Evolutionary conservation across 1,284 basidiomycete species (phyloP).

Genomic region (Cutaneotrichosporon daszewskae): DNA sequence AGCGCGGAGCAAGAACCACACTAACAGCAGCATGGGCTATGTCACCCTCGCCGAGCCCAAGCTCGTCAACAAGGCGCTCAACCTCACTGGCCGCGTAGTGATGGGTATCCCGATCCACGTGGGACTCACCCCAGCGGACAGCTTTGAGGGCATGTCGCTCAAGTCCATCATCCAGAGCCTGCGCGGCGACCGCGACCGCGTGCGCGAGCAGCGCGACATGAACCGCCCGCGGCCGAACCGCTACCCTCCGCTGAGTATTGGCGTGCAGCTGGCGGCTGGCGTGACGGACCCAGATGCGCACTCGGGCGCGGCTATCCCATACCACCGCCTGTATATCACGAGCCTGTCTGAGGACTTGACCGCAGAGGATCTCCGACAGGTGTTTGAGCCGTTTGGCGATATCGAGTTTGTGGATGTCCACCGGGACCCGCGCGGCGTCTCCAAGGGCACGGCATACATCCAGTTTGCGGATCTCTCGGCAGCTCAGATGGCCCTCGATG

Average conservation of each 20-base stretch:
- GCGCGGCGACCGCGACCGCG: slow-evolving; percentile 8
- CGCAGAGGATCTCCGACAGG: slow-evolving; percentile 92
- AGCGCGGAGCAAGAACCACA: slow-evolving; percentile 28
- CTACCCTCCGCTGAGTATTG: slow-evolving; percentile 38
- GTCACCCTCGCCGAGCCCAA: slow-evolving; percentile 90
- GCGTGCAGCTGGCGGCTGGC: slow-evolving; percentile 32
- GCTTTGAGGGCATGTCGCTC: slow-evolving; percentile 53
- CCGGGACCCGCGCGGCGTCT: slow-evolving; percentile 55
- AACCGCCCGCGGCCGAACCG: slow-evolving; percentile 2
- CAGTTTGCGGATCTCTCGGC: slow-evolving; percentile 89
- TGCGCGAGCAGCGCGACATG: slow-evolving; percentile 6
- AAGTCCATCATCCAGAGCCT: slow-evolving; percentile 6
- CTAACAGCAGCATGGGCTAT: slow-evolving; percentile 69
- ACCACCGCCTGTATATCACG: slow-evolving; percentile 84
- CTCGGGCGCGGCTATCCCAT: slow-evolving; percentile 48
- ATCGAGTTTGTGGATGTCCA: slow-evolving; percentile 98
- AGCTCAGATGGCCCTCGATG: slow-evolving; percentile 91
- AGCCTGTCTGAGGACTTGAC: slow-evolving; percentile 94
- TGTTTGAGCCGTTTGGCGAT: slow-evolving; percentile 97
- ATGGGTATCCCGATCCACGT: slow-evolving; percentile 98
- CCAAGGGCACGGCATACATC: slow-evolving; percentile 94
- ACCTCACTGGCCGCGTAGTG: slow-evolving; percentile 75
- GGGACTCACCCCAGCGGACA: slow-evolving; percentile 91
- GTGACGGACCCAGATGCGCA: slow-evolving; percentile 44
- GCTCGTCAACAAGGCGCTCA: slow-evolving; percentile 81